A percentile compares a stretch with the other conserved stretches of the same genome.
Evolutionary conservation across 441 rosid species (phyloP).

Genomic region (Melastoma candidum): DNA sequence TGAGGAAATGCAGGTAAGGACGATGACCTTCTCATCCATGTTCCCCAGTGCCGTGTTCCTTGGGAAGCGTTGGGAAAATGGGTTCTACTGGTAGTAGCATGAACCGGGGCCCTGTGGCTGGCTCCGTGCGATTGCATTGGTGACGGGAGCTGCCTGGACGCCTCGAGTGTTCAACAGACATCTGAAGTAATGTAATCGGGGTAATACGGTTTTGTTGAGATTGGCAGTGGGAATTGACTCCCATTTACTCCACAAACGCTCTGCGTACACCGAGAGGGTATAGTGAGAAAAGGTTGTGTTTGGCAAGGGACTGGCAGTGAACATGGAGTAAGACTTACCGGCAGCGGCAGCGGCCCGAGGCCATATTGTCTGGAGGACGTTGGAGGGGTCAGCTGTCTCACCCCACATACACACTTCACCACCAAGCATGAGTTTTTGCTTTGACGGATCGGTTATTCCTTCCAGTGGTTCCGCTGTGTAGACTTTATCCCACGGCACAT

Average conservation of each 20-base stretch:
- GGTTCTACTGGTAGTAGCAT: slow-evolving; percentile 56
- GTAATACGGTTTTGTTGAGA: slow-evolving; percentile 26
- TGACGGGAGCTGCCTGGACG: slow-evolving; percentile 74
- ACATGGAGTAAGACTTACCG: slow-evolving; percentile 27
- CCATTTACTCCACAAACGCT: slow-evolving; percentile 61
- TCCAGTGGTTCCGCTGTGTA: slow-evolving; percentile 74
- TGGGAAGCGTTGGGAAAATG: no score
- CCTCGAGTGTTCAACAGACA: slow-evolving; percentile 79
- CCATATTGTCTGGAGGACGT: slow-evolving; percentile 90
- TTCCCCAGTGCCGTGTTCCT: no score
- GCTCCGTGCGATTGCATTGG: slow-evolving; percentile 43
- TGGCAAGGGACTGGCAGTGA: background rate
- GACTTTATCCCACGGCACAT: slow-evolving; percentile 70
- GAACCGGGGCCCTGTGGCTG: slow-evolving; percentile 77
- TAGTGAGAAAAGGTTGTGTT: background rate
- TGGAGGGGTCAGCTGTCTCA: slow-evolving; percentile 79
- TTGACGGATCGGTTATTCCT: slow-evolving; percentile 47
- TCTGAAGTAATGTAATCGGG: slow-evolving; percentile 69
- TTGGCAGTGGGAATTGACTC: slow-evolving; percentile 39
- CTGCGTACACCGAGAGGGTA: slow-evolving; percentile 18
- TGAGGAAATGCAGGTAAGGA: no score
- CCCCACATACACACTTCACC: slow-evolving; percentile 99
- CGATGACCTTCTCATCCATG: no score
- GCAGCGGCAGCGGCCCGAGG: slow-evolving; percentile 98
- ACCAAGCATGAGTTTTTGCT: slow-evolving; percentile 70